Base-by-base conservation (phyloP, 106 monocot genomes). In the Dendrobium nobile region DNA sequence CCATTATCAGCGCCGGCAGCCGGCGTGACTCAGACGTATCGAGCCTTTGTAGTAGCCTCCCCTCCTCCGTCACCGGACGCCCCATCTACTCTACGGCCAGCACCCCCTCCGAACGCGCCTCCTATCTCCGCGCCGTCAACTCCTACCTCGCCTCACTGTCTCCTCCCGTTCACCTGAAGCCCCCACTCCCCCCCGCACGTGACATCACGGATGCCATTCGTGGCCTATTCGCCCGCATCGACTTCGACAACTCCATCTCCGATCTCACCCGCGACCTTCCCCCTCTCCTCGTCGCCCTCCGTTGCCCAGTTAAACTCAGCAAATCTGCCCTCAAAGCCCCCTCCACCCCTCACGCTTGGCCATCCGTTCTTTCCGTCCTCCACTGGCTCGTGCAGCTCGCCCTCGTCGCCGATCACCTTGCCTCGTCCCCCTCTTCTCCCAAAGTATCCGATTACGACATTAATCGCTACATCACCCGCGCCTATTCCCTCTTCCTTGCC, bases 311-410 rank as follows among this genome's bases (percentile, higher is more conserved):
- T 64, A 93, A 92, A 81, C 80, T 94, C 80, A 89, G 47, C 82
- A 85, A 84, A 33, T 96, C 96, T 28, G 92, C 89, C 6, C 89
- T 96, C 44, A 87, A 85, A 15, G 85, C 94, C 75, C 96, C 94
- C 7, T 89, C 90, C 16, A 91, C 94, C 16, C 96, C 96, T 28
- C 97, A 94, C 84, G 77, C 90, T 0, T 97, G 94, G 94, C 97
- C 97, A 1, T 79, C 85, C 9, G 76, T 97, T 78, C 83, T 92
- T 41, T 72, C 89, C 48, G 91, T 85, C 41, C 81, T 97, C 24
- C 79, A 90, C 84, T 97, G 91, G 90, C 90, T 97, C 81, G 79
- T 87, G 72, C 89, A 92, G 84, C 82, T 91, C 43, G 90, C 81
- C 11, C 61, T 84, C 61, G 83, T 59, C 84, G 8, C 48, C 48